Conservation (phyloP, 2,329 filamentous ascomycete species). For the Domatiomyces globalis region DNA sequence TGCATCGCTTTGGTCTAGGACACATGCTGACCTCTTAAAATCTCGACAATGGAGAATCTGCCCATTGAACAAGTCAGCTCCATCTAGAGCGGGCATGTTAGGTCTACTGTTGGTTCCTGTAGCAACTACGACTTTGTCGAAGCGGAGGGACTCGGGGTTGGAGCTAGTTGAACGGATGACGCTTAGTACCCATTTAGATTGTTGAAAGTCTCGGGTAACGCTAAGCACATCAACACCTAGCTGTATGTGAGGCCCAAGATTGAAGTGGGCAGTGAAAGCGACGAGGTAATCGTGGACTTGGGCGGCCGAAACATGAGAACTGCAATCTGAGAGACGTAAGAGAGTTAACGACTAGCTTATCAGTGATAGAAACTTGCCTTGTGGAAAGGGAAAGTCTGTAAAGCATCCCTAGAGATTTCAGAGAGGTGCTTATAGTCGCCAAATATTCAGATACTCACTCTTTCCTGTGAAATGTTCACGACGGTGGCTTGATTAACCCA, state of each 20-base stretch:
- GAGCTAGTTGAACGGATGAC: not conserved
- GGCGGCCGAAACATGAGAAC: constrained; percentile 3
- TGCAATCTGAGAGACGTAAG: constrained; percentile 2
- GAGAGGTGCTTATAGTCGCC: not conserved
- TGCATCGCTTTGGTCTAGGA: not conserved
- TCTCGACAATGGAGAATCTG: constrained; percentile 14
- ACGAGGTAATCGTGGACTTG: constrained; percentile 12
- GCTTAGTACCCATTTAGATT: constrained; percentile 10
- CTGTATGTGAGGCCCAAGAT: constrained; percentile 7
- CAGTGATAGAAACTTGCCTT: constrained; percentile 3
- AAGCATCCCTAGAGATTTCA: constrained; percentile 7
- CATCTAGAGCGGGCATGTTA: constrained; percentile 11
- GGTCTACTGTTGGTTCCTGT: constrained; percentile 18
- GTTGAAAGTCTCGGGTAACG: constrained; percentile 5
- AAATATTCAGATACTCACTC: constrained; percentile 1
- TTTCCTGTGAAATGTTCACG: constrained; percentile 9
- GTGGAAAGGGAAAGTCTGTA: constrained; percentile 14
- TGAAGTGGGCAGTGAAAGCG: constrained; percentile 10
- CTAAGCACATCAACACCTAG: constrained; percentile 6
- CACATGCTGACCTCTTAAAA: constrained; percentile 12
- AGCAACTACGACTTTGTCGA: constrained; percentile 26
- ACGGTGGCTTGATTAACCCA: constrained; percentile 1
- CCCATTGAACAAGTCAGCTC: constrained; percentile 16
- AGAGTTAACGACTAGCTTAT: not conserved
- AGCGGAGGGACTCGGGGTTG: constrained; percentile 3